Base-by-base conservation (phyloP, 495 filamentous ascomycete species). In the Penicillium angulare region DNA sequence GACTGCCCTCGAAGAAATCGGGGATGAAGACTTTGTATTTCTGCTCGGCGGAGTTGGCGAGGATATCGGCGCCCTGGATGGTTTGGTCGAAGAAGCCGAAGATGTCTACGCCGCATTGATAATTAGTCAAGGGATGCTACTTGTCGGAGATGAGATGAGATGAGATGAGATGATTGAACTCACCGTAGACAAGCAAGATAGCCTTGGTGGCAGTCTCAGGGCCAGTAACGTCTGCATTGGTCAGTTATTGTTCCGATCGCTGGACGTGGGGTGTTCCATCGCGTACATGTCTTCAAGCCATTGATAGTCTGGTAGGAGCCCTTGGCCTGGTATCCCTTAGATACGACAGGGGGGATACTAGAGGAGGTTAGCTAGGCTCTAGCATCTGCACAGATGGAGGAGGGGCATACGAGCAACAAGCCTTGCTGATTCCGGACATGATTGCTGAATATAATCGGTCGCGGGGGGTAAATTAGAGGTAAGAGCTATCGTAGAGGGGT, bases 251-350 rank as follows among this genome's bases (percentile, higher is more conserved):
- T 40, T 7, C 16, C 42, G 2, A 20, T 7, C 9, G 20, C 24
- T 18, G 7, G 18, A n/a, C n/a, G n/a, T n/a, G n/a, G n/a, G n/a
- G n/a, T n/a, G n/a, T n/a, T n/a, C 2, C 5, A 23, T 10, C 26
- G 59, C 74, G 17, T 66, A 86, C 82, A 86, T 39, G 80, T 84
- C 68, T 84, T 81, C 60, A 82, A 49, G 53, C 82, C 81, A 68
- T 78, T 76, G 64, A 84, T 69, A 34, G 74, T 79, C 57, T 81
- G 77, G 60, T 82, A 86, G 60, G 76, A 67, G 44, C 83, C 83
- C 64, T 86, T 86, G 54, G 74, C 60, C 50, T 76, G 60, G 67
- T 86, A 86, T 47, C 67, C 78, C 52, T 81, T 77, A 50, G 69
- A 67, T 16, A 82, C 64, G 31, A 84, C 68, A 9, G 82, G 80